Evolutionary conservation across 192 early-diverging fungal species (phyloP), one percentile per base, ranked within the genome.

Genomic region (Gaertneriomyces sp.): DNA sequence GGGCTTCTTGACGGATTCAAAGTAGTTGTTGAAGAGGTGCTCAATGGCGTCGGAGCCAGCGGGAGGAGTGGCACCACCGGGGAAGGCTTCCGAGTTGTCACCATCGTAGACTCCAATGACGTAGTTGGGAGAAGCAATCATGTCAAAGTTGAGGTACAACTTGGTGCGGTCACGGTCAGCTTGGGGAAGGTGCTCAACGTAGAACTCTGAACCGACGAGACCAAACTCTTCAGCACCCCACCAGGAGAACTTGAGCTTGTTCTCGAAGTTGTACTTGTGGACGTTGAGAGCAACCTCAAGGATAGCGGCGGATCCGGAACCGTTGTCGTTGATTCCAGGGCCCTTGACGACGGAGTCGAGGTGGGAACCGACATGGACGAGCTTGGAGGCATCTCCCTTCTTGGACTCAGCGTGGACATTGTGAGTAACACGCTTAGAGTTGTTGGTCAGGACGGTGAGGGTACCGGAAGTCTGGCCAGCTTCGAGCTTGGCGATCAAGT

Each of bases 321-420:
- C 76, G 47, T 81, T 78, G 60, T 81, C 79, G 54, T 81, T 81
- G 33, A 81, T 69, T 42, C 79, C 79, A 12, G 79, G 73, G 33
- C 79, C 79, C 1, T 58, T 71, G 17, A 75, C 70, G 11, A 80
- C 78, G 40, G 60, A 63, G 60, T 81, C 79, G 40, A 78, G 44
- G 54, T 81, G 79, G 4, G 73, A 61, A 4, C 76, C 75, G 55
- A 73, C 60, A 14, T 76, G 25, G 41, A 78, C 56, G 51, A 80
- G 53, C 17, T 70, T 71, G 40, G 72, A 47, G 9, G 14, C 39
- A 49, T 67, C 58, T 8, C 79, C 79, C 14, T 40, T 19, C 20
- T 46, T 55, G 17, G 74, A 72, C 6, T 61, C 63, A 17, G 79
- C 78, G 9, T 74, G 12, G 41, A 79, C 63, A 50, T 79, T 79